A percentile compares a stretch with the other conserved stretches of the same genome.
Evolutionary conservation across 352 stramenopile species (phyloP).

Genomic region (Pythium oligandrum): DNA sequence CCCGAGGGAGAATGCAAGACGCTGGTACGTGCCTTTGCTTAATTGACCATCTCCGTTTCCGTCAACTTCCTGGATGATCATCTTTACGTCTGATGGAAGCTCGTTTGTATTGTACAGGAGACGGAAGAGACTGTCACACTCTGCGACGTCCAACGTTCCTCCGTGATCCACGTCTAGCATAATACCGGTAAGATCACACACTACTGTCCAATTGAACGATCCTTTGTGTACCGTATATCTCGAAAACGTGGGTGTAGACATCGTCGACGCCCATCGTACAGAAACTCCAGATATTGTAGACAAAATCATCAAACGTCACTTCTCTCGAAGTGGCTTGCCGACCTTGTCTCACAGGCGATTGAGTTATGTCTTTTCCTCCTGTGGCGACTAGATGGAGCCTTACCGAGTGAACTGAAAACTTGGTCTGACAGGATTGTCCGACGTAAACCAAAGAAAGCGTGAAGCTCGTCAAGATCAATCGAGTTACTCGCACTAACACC

Average conservation of each 20-base stretch:
- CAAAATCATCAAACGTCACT: conserved; percentile 52
- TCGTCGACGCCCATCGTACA: conserved; percentile 41
- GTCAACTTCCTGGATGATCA: conserved; percentile 30
- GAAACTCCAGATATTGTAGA: conserved; percentile 59
- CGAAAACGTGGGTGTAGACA: conserved; percentile 35
- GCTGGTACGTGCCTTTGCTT: conserved; percentile 14
- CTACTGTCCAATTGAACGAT: too few species aligned
- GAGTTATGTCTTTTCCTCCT: background rate
- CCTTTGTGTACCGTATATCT: conserved; percentile 31
- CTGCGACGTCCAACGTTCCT: conserved; percentile 31
- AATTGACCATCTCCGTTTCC: conserved; percentile 26
- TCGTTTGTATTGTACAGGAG: conserved; percentile 43
- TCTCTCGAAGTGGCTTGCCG: conserved; percentile 31
- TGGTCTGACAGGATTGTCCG: conserved; percentile 45
- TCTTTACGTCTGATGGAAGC: conserved; percentile 26
- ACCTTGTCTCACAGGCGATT: conserved; percentile 10
- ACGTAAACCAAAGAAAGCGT: conserved; percentile 30
- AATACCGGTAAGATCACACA: too few species aligned
- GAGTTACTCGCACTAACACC: conserved; percentile 35
- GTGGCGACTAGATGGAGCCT: background rate
- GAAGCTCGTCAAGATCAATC: conserved; percentile 52
- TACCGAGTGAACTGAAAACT: conserved; percentile 47
- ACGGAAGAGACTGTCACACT: conserved; percentile 50
- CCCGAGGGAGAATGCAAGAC: background rate
- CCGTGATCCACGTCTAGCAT: conserved; percentile 39